phyloP scores from a whole-genome alignment of 176 grass and related monocot species.

The Tillandsia leiboldiana region DNA sequence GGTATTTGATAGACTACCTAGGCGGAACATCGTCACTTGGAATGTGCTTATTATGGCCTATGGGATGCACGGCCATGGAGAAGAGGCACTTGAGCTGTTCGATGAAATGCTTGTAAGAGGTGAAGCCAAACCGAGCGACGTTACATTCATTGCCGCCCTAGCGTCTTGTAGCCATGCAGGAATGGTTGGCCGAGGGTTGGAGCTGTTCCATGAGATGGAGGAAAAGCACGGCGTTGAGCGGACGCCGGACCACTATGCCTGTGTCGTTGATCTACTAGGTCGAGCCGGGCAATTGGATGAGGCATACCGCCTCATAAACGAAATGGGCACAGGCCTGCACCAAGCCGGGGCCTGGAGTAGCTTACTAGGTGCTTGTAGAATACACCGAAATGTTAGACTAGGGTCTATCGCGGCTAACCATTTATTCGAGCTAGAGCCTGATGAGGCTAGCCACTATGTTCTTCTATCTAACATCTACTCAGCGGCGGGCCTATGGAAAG shows the following conservation, averaged over 20 bases:
- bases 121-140: conserved; percentile 56
- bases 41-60: conserved; percentile 96
- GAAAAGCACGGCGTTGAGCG: conserved; percentile 41
- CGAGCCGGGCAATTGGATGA: conserved; percentile 60
- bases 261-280: conserved; percentile 66
- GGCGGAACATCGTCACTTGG: conserved; percentile 81
- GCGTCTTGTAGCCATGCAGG: conserved; percentile 93
- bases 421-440: conserved; percentile 74
- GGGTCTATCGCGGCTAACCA: conserved; percentile 52
- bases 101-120: conserved; percentile 47
- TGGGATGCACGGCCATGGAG: conserved; percentile 80
- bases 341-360: conserved; percentile 67
- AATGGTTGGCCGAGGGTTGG: conserved; percentile 44
- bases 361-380: conserved; percentile 69
- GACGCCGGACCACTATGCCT: conserved; percentile 58
- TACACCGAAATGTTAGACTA: conserved; percentile 45
- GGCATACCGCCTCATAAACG: conserved; percentile 46
- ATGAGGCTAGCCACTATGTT: conserved; percentile 83
- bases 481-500: conserved; percentile 43
- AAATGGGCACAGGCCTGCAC: conserved; percentile 37
- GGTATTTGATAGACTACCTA: conserved; percentile 57
- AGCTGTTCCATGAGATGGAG: conserved; percentile 61
- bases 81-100: conserved; percentile 49
- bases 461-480: conserved; percentile 93
- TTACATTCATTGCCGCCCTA: conserved; percentile 73